Evolutionary conservation across 1,284 basidiomycete genomes (phyloP), one percentile per base, ranked within the genome.

Genomic region (Heimioporus retisporus): DNA sequence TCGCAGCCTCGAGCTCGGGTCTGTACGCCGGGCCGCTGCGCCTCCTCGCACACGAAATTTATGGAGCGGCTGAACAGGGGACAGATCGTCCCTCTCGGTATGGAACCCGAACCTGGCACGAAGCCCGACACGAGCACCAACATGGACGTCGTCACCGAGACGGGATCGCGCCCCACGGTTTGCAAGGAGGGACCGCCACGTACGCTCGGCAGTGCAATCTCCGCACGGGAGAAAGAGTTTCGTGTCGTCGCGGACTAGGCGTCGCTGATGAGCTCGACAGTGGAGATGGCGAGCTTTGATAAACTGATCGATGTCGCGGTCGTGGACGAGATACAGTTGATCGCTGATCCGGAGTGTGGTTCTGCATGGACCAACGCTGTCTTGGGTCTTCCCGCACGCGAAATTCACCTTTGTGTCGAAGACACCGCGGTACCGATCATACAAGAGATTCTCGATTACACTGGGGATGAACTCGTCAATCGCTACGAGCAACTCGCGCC

Each of bases 311-410:
- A 98, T 63, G 96, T 99, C 15, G 96, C 91, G 0, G 96, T 99
- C 61, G 85, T 99, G 55, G 97, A 99, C 79, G 97, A 99, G 82
- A 99, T 99, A 65, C 98, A 99, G 83, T 94, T 99, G 93, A 90
- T 99, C 25, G 90, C 88, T 0, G 96, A 98, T 77, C 75, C 82
- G 0, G 84, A 90, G 8, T 90, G 97, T 16, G 97, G 97, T 0
- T 85, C 83, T 35, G 91, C 91, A 0, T 99, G 98, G 97, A 94
- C 95, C 2, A 78, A 81, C 19, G 97, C 96, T 0, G 87, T 99
- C 3, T 81, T 99, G 42, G 94, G 95, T 2, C 66, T 93, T 2
- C 82, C 88, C 60, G 96, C 96, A 1, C 86, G 86, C 59, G 96
- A 99, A 79, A 75, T 99, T 2, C 97, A 99, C 81, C 86, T 99